Evolutionary conservation across 2,329 filamentous ascomycete genomes (phyloP).

Genomic region (Dryadomyces sulphureus): DNA sequence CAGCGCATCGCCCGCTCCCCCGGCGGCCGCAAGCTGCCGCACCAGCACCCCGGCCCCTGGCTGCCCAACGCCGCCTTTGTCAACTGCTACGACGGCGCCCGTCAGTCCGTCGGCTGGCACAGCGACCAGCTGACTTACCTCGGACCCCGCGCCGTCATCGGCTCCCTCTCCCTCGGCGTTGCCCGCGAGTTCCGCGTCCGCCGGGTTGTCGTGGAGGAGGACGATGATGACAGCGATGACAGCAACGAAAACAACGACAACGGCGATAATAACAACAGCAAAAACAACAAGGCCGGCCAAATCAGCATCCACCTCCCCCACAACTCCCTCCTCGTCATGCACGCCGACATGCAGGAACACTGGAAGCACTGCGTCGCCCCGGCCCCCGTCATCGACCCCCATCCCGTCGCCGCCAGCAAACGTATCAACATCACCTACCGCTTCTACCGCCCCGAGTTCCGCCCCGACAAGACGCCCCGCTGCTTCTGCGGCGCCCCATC

Average conservation of each 20-base stretch:
- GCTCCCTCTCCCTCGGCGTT: slow-evolving; percentile 79
- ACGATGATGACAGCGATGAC: slow-evolving; percentile 28
- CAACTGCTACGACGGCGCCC: slow-evolving; percentile 77
- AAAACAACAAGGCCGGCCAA: too few species aligned
- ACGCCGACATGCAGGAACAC: slow-evolving; percentile 92
- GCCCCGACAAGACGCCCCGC: slow-evolving; percentile 62
- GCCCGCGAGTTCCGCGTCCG: slow-evolving; percentile 87
- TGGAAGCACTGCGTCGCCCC: slow-evolving; percentile 87
- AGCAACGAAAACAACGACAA: slow-evolving; percentile 44
- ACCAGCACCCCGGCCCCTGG: slow-evolving; percentile 64
- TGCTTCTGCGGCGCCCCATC: slow-evolving; percentile 61
- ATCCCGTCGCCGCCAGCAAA: slow-evolving; percentile 64
- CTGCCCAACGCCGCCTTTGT: slow-evolving; percentile 81
- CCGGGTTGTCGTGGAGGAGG: slow-evolving; percentile 47
- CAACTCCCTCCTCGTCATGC: slow-evolving; percentile 89
- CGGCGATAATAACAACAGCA: slow-evolving; percentile 48
- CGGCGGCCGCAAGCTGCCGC: slow-evolving; percentile 54
- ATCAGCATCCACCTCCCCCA: slow-evolving; percentile 89
- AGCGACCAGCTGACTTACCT: slow-evolving; percentile 87
- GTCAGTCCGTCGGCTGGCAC: slow-evolving; percentile 81
- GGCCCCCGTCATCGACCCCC: slow-evolving; percentile 62
- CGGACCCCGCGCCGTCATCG: slow-evolving; percentile 76
- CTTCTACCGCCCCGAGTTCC: slow-evolving; percentile 62
- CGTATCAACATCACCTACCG: slow-evolving; percentile 93
- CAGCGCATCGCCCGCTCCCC: slow-evolving; percentile 58